Conservation (phyloP, 805 yeast genomes). For the Danielozyma ontarioensis region DNA sequence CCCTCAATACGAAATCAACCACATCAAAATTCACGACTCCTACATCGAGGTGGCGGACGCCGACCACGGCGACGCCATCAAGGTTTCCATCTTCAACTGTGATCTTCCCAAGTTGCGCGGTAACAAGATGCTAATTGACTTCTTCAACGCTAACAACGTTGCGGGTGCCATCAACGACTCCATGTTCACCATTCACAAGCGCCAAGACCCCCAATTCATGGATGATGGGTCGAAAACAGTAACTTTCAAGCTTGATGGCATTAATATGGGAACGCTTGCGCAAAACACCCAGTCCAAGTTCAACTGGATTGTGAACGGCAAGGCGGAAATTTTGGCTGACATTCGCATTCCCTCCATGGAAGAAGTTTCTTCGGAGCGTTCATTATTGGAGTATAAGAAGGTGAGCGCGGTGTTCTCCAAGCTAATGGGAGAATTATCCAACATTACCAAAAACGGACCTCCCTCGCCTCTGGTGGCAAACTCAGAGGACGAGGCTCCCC, state of each 20-base stretch:
- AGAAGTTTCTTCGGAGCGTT: constrained; percentile 13
- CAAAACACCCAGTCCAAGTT: constrained; percentile 40
- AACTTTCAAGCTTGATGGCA: constrained; percentile 38
- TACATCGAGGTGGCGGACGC: constrained; percentile 34
- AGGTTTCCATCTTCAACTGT: constrained; percentile 58
- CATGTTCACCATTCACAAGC: constrained; percentile 69
- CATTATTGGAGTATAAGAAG: constrained; percentile 13
- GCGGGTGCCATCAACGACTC: constrained; percentile 75
- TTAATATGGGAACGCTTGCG: constrained; percentile 30
- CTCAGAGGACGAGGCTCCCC: constrained; percentile 17
- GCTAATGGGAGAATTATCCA: constrained; percentile 21
- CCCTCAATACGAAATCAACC: constrained; percentile 27
- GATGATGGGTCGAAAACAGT: constrained; percentile 23
- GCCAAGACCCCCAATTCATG: constrained; percentile 53
- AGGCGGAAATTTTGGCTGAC: constrained; percentile 61
- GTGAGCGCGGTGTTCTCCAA: constrained; percentile 22
- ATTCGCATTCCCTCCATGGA: constrained; percentile 58
- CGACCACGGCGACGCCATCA: constrained; percentile 17
- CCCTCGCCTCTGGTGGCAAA: constrained; percentile 1
- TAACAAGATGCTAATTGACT: constrained; percentile 55
- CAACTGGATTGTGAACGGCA: constrained; percentile 71
- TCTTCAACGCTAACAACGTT: constrained; percentile 63
- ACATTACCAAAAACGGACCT: constrained; percentile 1
- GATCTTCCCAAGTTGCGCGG: constrained; percentile 58
- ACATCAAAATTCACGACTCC: constrained; percentile 49